These are phyloP conservation scores for Cutaneotrichosporon cyanovorans DNA, from an alignment of 1,284 basidiomycete genomes.

Conservation along the genomic window DNA sequence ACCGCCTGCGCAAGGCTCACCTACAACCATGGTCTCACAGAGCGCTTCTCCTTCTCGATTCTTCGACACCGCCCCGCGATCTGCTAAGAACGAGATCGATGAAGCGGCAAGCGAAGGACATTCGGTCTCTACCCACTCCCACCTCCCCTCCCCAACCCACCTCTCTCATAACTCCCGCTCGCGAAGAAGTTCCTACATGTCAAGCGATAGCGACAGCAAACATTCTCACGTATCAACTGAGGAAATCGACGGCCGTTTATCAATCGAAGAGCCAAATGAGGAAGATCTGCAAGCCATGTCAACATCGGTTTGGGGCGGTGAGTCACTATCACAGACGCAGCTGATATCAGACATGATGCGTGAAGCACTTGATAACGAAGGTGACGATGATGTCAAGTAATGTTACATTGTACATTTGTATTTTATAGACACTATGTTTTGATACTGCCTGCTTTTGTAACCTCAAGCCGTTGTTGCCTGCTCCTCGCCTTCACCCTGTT, in stretches of 20 bases:
- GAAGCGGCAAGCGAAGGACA: no score
- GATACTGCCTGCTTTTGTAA: not conserved
- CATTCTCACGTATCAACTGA: no score
- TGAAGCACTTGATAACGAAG: conserved; percentile 29
- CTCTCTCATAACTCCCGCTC: no score
- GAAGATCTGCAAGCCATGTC: conserved; percentile 30
- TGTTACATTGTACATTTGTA: not conserved
- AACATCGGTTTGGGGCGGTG: conserved; percentile 41
- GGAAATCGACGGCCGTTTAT: no score
- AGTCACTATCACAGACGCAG: conserved; percentile 9
- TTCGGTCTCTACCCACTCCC: no score
- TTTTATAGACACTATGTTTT: not conserved
- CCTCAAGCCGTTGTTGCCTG: conserved; percentile 2
- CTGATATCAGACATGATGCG: conserved; percentile 40
- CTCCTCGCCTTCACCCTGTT: conserved; percentile 3
- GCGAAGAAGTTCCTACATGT: no score
- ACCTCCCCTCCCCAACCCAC: no score
- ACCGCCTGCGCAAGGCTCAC: no score
- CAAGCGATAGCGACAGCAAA: not conserved
- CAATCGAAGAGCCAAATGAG: conserved; percentile 12
- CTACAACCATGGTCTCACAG: no score
- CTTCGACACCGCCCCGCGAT: no score
- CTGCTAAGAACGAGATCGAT: no score
- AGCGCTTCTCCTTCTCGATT: no score
- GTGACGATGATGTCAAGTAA: not conserved